phyloP scores from a whole-genome alignment of 2,329 filamentous ascomycete species.

The Sclerotinia sclerotiorum region DNA sequence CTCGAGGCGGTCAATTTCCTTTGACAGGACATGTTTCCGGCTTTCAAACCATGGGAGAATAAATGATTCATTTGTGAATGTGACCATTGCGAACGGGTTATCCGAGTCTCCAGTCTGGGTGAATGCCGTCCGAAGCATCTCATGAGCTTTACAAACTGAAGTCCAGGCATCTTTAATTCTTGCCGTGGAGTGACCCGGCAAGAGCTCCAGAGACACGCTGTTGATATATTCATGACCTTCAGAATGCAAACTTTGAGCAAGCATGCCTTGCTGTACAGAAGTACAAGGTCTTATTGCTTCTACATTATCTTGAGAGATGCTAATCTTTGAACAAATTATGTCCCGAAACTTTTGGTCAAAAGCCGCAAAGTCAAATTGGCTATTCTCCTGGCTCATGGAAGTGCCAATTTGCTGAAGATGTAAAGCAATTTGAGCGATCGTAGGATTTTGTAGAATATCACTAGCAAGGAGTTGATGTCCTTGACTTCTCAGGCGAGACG shows the following conservation, averaged over 20 bases:
- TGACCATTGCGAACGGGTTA: conserved; percentile 72
- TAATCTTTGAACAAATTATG: conserved; percentile 33
- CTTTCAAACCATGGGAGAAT: conserved; percentile 45
- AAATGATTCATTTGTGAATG: conserved; percentile 47
- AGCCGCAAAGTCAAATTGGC: conserved; percentile 48
- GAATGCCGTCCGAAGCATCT: conserved; percentile 78
- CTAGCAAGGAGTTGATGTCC: conserved; percentile 62
- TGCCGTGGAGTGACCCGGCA: conserved; percentile 42
- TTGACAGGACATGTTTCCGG: not conserved
- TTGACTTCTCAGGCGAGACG: conserved; percentile 61
- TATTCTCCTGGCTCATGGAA: conserved; percentile 17
- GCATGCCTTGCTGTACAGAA: conserved; percentile 74
- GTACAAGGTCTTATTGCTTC: conserved; percentile 74
- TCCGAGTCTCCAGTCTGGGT: conserved; percentile 58
- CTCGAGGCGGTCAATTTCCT: conserved; percentile 24
- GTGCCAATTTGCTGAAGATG: conserved; percentile 27
- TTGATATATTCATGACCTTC: conserved; percentile 74
- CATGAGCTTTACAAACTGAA: conserved; percentile 53
- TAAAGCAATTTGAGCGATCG: conserved; percentile 41
- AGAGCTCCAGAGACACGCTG: conserved; percentile 57
- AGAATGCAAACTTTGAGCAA: conserved; percentile 70
- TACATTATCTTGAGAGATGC: conserved; percentile 41
- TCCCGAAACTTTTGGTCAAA: conserved; percentile 50
- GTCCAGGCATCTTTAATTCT: conserved; percentile 60
- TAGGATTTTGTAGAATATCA: conserved; percentile 70